Evolutionary conservation across 106 monocot species (phyloP).

Genomic region (Dendrobium catenatum): DNA sequence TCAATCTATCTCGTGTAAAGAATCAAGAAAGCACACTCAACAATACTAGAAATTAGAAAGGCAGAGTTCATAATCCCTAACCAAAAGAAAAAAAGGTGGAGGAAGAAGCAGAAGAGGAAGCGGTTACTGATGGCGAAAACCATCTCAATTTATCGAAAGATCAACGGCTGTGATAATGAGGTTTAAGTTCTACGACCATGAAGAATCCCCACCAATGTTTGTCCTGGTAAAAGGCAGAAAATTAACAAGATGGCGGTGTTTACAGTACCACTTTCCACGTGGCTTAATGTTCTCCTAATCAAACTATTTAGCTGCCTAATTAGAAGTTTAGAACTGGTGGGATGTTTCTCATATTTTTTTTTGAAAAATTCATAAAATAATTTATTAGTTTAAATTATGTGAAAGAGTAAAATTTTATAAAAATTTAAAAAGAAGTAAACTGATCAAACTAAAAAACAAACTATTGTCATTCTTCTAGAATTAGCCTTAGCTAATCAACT

Average conservation of each 20-base stretch:
- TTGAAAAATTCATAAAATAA: too few relatives aligned
- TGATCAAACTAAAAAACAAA: too few relatives aligned
- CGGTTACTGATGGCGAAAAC: not conserved
- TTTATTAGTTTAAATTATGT: too few relatives aligned
- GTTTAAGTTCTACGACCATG: not conserved
- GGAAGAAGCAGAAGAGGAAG: not conserved
- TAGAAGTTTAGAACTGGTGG: too few relatives aligned
- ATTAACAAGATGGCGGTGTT: not conserved
- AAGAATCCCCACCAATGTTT: not conserved
- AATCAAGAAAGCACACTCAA: not conserved
- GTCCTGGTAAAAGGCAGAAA: not conserved
- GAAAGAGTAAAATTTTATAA: too few relatives aligned
- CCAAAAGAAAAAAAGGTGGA: not conserved
- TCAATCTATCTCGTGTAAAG: not conserved
- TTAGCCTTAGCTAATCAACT: too few relatives aligned
- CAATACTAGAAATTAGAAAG: not conserved
- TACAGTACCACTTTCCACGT: not conserved
- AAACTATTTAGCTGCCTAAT: too few relatives aligned
- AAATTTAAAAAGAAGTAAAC: too few relatives aligned
- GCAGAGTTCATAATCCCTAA: not conserved
- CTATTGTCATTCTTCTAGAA: too few relatives aligned
- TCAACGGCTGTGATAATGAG: not conserved
- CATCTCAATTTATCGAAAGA: not conserved
- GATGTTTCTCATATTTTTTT: too few relatives aligned
- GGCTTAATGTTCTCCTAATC: not conserved